Conservation (phyloP, 2,329 filamentous ascomycete genomes). For the Penicillium capsulatum region DNA sequence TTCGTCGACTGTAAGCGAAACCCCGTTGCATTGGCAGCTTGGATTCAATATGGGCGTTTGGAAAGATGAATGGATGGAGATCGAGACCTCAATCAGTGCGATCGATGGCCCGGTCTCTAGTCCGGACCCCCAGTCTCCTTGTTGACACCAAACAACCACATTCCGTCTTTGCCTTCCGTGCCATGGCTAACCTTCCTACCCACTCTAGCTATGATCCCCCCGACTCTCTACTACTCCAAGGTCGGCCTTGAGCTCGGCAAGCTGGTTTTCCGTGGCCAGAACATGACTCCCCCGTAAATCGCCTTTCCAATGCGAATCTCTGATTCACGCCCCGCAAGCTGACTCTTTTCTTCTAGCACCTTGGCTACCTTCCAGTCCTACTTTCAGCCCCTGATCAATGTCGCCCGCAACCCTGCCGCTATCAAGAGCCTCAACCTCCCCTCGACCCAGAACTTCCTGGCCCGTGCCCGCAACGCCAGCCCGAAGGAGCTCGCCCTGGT, state of each 20-base stretch:
- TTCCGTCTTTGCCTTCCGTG: constrained; percentile 3
- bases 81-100: constrained; percentile 1
- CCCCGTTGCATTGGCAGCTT: constrained; percentile 1
- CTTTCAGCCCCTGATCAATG: constrained; percentile 70
- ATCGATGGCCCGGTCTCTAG: constrained; percentile 2
- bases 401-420: constrained; percentile 65
- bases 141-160: constrained; percentile 3
- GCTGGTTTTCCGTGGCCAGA: constrained; percentile 80
- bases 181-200: constrained; percentile 23
- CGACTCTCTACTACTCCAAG: constrained; percentile 84
- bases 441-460: constrained; percentile 53
- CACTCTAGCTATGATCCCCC: constrained; percentile 72
- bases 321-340: neutral
- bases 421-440: constrained; percentile 53
- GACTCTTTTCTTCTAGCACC: constrained; percentile 52
- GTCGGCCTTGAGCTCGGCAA: constrained; percentile 83
- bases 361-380: constrained; percentile 79
- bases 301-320: constrained; percentile 2
- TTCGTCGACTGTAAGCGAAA: constrained; percentile 75
- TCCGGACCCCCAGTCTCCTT: constrained; percentile 12
- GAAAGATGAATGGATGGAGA: constrained; percentile 1
- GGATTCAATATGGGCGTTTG: neutral
- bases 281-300: constrained; percentile 91
- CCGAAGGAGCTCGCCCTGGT: constrained; percentile 65
- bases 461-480: constrained; percentile 65